Evolutionary conservation across 192 early-diverging fungal genomes (phyloP), one percentile per base, ranked within the genome.

Genomic region (Linnemannia hyalina): DNA sequence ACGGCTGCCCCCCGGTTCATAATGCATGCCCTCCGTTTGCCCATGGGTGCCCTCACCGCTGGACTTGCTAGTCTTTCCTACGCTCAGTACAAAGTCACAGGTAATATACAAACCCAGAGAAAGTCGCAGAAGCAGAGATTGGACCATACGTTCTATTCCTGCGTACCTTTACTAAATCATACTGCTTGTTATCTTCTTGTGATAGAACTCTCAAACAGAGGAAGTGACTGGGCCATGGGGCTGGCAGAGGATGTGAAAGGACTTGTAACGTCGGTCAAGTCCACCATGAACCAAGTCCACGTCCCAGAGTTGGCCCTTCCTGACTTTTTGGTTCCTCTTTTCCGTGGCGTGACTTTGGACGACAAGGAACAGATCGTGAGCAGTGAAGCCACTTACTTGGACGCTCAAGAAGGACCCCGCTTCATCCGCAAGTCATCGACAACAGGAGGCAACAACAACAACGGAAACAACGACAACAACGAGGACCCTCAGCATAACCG

Each of bases 1-100:
- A 60, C 76, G 4, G 84, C 84, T 23, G 84, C 84, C n/a, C 91
- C 92, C 15, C 80, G 89, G 36, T 79, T 91, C 40, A 60, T 92
- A 9, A 77, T 91, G 41, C 83, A 82, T 82, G 82, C 90, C 15
- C 71, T 95, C 36, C 85, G 93, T 18, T 47, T 96, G 11, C 94
- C 94, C 22, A 78, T 93, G 5, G 89, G 91, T 36, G 90, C 91
- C 6, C 90, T 90, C 16, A 93, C 92, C 0, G 91, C 91, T 18
- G 91, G 92, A 7, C 90, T 90, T 41, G 93, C 93, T 29, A 91
- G 90, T 63, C 85, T 91, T 13, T 91, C 93, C 22, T 90, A 93
- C 73, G 92, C 93, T 3, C 89, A 93, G 55, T 93, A 93, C 74
- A 94, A 94, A 83, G 52, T 93, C 49, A 87, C 89, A 85, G 92